These are phyloP conservation scores for Metrosideros polymorpha DNA, from an alignment of 441 rosid genomes.

Conservation along the genomic window DNA sequence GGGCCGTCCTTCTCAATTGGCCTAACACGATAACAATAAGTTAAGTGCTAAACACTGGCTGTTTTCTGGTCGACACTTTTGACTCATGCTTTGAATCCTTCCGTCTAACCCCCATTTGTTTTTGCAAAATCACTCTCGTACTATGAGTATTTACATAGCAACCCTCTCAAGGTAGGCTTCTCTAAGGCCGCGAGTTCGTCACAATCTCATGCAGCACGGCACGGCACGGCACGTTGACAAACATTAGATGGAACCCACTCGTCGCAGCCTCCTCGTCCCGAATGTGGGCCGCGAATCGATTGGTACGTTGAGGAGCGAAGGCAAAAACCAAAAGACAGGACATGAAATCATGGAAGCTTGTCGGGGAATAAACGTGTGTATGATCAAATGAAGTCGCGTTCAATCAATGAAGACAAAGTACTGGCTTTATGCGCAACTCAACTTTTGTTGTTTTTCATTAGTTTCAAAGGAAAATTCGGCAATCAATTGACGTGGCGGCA, in stretches of 20 bases:
- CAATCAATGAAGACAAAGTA: not conserved
- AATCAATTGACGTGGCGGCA: not conserved
- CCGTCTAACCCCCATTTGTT: not conserved
- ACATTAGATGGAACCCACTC: not conserved
- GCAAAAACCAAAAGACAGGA: not conserved
- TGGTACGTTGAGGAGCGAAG: not conserved
- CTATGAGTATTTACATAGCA: not conserved
- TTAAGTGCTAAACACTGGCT: not conserved
- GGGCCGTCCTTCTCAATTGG: not conserved
- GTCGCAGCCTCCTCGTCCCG: fast-evolving
- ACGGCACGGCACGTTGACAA: not conserved
- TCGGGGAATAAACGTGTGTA: not conserved
- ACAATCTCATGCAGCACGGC: not conserved
- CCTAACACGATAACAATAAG: not conserved
- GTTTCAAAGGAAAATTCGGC: not conserved
- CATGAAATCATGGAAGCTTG: not conserved
- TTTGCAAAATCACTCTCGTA: not conserved
- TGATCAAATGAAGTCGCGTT: not conserved
- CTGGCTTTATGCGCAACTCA: not conserved
- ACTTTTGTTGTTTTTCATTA: not conserved
- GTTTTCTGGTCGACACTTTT: not conserved
- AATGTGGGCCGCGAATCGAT: not conserved
- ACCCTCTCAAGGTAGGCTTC: not conserved
- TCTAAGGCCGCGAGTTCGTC: not conserved
- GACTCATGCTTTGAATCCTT: not conserved